phyloP scores from a whole-genome alignment of 306 rosid genomes.

The Comarum palustre region DNA sequence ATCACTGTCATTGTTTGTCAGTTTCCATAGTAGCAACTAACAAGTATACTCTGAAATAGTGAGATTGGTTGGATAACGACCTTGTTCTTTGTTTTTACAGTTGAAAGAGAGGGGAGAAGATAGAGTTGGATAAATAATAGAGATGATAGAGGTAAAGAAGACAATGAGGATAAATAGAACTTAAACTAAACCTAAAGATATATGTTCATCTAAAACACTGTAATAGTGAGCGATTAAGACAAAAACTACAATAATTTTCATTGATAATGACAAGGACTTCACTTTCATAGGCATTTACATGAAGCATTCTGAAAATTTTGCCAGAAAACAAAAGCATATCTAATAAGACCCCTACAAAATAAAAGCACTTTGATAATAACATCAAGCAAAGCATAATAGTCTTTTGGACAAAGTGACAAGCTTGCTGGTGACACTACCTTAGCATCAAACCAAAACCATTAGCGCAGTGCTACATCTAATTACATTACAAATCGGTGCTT shows the following conservation, averaged over 20 bases:
- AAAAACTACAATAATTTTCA: not conserved
- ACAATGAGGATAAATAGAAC: not conserved
- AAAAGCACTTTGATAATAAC: not conserved
- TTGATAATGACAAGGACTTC: not conserved
- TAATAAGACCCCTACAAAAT: not conserved
- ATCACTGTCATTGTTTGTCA: conserved; percentile 3
- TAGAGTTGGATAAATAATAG: not conserved
- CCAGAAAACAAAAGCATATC: not conserved
- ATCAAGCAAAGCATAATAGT: not conserved
- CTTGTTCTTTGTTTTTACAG: not conserved
- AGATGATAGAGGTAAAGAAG: not conserved
- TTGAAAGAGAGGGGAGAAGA: not conserved
- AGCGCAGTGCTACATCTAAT: not conserved
- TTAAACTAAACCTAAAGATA: not conserved
- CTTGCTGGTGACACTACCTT: not conserved
- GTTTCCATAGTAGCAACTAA: conserved; percentile 6
- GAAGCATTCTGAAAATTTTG: not conserved
- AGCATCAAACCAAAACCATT: not conserved
- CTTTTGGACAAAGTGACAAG: not conserved
- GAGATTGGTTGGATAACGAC: conserved; percentile 2
- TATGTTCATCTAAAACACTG: not conserved
- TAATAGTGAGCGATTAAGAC: not conserved
- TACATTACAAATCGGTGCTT: too few species aligned
- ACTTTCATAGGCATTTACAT: not conserved
- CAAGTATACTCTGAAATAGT: not conserved